These are phyloP conservation scores for Canna indica DNA, from an alignment of 176 grass and related monocot genomes.

Conservation along the genomic window DNA sequence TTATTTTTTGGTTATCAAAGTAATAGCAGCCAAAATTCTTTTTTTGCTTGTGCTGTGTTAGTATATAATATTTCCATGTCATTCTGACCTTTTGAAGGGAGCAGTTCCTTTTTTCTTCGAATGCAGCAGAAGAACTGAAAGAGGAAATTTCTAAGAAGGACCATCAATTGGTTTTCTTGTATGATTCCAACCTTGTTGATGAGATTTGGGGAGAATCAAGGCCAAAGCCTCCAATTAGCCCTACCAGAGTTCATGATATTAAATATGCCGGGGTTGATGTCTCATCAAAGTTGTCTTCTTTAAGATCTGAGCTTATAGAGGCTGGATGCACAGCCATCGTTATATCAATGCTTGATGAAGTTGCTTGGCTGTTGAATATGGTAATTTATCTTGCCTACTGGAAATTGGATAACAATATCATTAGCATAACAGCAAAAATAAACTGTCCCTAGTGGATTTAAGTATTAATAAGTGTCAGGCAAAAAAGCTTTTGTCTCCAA, in stretches of 20 bases:
- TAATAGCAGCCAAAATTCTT: not conserved
- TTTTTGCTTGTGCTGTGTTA: conserved; percentile 10
- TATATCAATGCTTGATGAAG: conserved; percentile 94
- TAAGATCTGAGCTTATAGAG: conserved; percentile 72
- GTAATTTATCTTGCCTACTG: conserved; percentile 37
- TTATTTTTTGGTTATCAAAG: not conserved
- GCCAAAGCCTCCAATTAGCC: conserved; percentile 44
- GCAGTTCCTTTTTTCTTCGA: conserved; percentile 98
- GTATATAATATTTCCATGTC: conserved; percentile 31
- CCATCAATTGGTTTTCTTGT: conserved; percentile 65
- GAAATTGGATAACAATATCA: not conserved
- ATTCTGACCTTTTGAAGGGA: conserved; percentile 56
- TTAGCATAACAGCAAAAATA: not conserved
- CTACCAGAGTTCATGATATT: conserved; percentile 77
- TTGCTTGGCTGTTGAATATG: conserved; percentile 96
- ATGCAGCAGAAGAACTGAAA: conserved; percentile 82
- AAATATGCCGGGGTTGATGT: conserved; percentile 88
- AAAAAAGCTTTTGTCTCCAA: not conserved
- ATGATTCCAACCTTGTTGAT: conserved; percentile 73
- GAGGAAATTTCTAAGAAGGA: conserved; percentile 70
- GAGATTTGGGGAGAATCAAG: conserved; percentile 76
- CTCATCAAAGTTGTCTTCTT: conserved; percentile 55
- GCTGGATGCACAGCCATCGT: conserved; percentile 52
- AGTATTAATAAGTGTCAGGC: not conserved
- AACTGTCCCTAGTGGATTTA: not conserved